These are phyloP conservation scores for Neurospora pannonica DNA, from an alignment of 495 filamentous ascomycete species.

Conservation along the genomic window DNA sequence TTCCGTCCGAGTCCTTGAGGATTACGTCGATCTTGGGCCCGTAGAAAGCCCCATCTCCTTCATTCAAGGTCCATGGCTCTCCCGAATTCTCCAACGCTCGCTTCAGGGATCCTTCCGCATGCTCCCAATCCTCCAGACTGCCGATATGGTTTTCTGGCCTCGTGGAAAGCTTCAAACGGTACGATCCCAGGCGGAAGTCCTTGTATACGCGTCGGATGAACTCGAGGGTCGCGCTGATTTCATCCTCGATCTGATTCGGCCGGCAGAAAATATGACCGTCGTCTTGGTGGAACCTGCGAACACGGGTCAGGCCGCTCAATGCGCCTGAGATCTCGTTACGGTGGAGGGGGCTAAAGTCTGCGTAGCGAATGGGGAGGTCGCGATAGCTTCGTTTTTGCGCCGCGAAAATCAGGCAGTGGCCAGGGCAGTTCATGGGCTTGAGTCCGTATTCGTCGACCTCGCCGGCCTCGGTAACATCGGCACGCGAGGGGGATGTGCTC, in stretches of 20 bases:
- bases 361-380: slow-evolving; percentile 81
- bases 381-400: slow-evolving; percentile 64
- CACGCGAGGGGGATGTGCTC: slow-evolving; percentile 36
- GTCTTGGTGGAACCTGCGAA: slow-evolving; percentile 91
- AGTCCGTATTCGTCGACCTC: slow-evolving; percentile 77
- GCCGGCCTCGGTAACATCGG: slow-evolving; percentile 25
- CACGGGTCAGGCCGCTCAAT: slow-evolving; percentile 76
- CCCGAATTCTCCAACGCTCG: slow-evolving; percentile 58
- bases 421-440: slow-evolving; percentile 97
- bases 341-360: slow-evolving; percentile 87
- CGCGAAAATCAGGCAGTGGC: slow-evolving; percentile 81
- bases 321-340: slow-evolving; percentile 84
- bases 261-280: slow-evolving; percentile 94
- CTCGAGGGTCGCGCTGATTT: slow-evolving; percentile 69
- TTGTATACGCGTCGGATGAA: slow-evolving; percentile 74
- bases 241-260: slow-evolving; percentile 68
- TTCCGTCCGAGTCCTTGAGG: slow-evolving; percentile 70
- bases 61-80: slow-evolving; percentile 59
- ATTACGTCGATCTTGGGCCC: slow-evolving; percentile 94
- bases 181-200: slow-evolving; percentile 63
- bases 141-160: slow-evolving; percentile 77
- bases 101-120: slow-evolving; percentile 65
- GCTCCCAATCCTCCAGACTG: slow-evolving; percentile 68
- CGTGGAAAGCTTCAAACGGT: slow-evolving; percentile 72
- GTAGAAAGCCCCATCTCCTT: slow-evolving; percentile 88